A percentile compares a stretch with the other conserved stretches of the same genome.
phyloP scores from a whole-genome alignment of 805 yeast species.

The Candida quercuum region DNA sequence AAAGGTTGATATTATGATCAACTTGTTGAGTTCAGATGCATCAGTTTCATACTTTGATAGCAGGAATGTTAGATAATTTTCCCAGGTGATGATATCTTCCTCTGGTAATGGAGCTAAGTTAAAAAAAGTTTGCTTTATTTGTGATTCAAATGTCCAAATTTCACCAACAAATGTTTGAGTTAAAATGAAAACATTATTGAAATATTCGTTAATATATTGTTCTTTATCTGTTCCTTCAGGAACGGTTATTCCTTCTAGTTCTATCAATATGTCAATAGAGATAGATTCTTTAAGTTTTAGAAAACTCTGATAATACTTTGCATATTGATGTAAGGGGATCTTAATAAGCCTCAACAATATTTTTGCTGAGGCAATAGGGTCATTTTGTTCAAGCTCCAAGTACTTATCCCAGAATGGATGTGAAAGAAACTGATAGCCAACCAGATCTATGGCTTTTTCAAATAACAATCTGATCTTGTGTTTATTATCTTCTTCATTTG shows the following conservation, averaged over 20 bases:
- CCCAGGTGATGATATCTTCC: constrained; percentile 52
- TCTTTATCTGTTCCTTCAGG: constrained; percentile 12
- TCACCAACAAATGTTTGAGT: constrained; percentile 19
- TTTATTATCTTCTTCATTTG: constrained; percentile 31
- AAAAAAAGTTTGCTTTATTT: constrained; percentile 53
- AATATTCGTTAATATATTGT: constrained; percentile 6
- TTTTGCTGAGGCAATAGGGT: constrained; percentile 31
- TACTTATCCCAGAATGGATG: constrained; percentile 82
- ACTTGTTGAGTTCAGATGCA: constrained; percentile 12
- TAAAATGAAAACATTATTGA: constrained; percentile 10
- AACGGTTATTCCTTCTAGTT: constrained; percentile 17
- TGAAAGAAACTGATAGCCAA: constrained; percentile 72
- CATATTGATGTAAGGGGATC: constrained; percentile 82
- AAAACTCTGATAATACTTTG: constrained; percentile 59
- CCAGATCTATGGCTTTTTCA: constrained; percentile 38
- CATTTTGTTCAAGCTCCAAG: constrained; percentile 51
- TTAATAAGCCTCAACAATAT: constrained; percentile 40
- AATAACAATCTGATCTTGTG: constrained; percentile 37
- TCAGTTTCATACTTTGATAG: constrained; percentile 26
- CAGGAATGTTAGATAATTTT: constrained; percentile 53
- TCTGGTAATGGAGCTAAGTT: constrained; percentile 39
- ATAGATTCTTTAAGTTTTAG: constrained; percentile 26
- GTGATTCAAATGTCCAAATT: constrained; percentile 71
- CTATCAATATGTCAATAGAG: constrained; percentile 8
- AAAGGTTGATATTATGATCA: constrained; percentile 43